Evolutionary conservation across 176 grass and related monocot genomes (phyloP), one percentile per base, ranked within the genome.

Genomic region (Bothriochloa decipiens): DNA sequence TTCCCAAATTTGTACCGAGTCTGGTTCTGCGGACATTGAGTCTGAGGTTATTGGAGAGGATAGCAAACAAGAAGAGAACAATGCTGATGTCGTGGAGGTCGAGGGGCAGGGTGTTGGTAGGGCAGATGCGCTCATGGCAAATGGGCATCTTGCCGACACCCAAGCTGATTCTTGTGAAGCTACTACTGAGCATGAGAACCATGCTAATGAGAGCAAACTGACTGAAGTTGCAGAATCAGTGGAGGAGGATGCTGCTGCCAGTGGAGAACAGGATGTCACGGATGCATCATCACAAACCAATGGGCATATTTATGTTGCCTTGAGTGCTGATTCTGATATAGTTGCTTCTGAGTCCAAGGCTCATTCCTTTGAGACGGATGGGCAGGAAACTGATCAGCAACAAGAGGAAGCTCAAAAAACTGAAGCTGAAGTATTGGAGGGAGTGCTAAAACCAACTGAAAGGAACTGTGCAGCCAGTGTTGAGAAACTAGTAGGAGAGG

Each of bases 261-360:
- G 33, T 57, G 46, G 55, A 58, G 55, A 58, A n/a, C 55, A 77
- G n/a, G 35, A 85, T 70, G 37, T 4, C 8, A 52, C 0, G 0
- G 65, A 85, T 78, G 65, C 23, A 33, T n/a, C n/a, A 11, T 28
- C 40, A 14, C 35, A 49, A 27, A 33, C 67, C 52, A 80, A 90
- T 43, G 88, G 35, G 12, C 72, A 53, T 71, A 28, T 67, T 84
- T 9, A 40, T 26, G 64, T 37, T 32, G 72, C 61, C 8, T 14
- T 3, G 58, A 63, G 27, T 82, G 22, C 74, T 86, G 74, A 79
- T 79, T 74, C 84, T 82, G 36, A 11, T 50, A 79, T 52, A 25
- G 28, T 39, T 40, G 66, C 60, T 85, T 69, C 63, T 43, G 65
- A 72, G 62, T 14, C 62, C 10, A 46, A 41, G 41, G 26, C 25